phyloP scores from a whole-genome alignment of 352 stramenopile species.

The Globisporangium solare region DNA sequence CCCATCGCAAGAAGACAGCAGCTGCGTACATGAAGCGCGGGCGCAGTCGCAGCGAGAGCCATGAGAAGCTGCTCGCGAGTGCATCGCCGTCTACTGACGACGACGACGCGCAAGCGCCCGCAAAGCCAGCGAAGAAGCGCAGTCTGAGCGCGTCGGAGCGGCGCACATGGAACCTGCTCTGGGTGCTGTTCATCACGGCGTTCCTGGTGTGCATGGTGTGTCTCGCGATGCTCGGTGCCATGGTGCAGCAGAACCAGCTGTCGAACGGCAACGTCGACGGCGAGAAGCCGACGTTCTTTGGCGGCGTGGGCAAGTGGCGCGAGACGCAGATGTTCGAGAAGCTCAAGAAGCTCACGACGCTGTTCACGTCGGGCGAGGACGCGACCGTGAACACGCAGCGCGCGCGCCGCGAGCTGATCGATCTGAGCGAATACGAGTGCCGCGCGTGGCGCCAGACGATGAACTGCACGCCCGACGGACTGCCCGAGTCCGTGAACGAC shows the following conservation, averaged over 20 bases:
- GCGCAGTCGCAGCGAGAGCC: constrained; percentile 22
- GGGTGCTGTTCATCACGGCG: constrained; percentile 35
- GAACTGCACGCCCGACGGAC: constrained; percentile 16
- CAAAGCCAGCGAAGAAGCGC: neutral
- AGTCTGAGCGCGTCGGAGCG: constrained; percentile 14
- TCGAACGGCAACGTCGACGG: constrained; percentile 39
- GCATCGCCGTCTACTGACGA: neutral
- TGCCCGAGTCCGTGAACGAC: constrained; percentile 9
- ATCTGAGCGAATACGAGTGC: constrained; percentile 33
- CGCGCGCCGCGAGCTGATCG: constrained; percentile 17
- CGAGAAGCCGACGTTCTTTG: constrained; percentile 25
- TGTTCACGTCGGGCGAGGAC: constrained; percentile 2
- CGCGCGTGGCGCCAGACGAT: constrained; percentile 17
- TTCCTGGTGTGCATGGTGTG: constrained; percentile 46
- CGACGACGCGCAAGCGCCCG: neutral
- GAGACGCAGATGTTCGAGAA: constrained; percentile 36
- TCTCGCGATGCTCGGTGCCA: constrained; percentile 36
- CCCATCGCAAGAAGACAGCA: constrained; percentile 26
- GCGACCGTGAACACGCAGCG: constrained; percentile 6
- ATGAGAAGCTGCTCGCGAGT: constrained; percentile 3
- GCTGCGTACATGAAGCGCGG: constrained; percentile 17
- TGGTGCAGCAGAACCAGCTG: constrained; percentile 41
- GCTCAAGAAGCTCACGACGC: constrained; percentile 22
- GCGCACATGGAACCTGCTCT: constrained; percentile 42
- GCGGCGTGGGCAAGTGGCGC: constrained; percentile 21